phyloP scores from a whole-genome alignment of 176 grass and related monocot genomes.

The Triticum timopheevii region DNA sequence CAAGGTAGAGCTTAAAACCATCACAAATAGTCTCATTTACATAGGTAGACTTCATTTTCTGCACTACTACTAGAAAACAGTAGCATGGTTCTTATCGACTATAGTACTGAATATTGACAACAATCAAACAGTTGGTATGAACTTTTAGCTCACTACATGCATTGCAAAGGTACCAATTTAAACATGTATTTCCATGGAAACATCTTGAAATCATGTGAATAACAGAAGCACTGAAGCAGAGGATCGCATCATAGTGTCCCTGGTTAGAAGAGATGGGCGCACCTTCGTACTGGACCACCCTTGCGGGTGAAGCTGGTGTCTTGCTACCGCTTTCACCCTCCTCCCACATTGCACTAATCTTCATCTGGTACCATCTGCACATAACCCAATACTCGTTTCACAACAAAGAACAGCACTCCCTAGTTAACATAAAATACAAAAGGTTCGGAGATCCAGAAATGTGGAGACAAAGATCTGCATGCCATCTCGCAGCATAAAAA shows the following conservation, averaged over 20 bases:
- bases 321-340: constrained; percentile 34
- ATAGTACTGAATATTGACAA: not conserved
- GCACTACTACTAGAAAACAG: not conserved
- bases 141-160: not conserved
- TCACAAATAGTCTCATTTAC: not conserved
- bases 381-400: constrained; percentile 19
- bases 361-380: constrained; percentile 95
- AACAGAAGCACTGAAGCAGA: not conserved
- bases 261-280: not conserved
- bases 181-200: constrained; percentile 3
- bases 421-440: not conserved
- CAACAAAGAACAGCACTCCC: not conserved
- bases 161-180: not conserved
- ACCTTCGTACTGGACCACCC: constrained; percentile 98
- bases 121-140: not conserved
- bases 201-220: constrained; percentile 11
- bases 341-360: constrained; percentile 87
- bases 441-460: not conserved
- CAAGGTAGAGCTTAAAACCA: not conserved
- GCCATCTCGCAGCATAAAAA: not conserved
- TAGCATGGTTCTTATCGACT: not conserved
- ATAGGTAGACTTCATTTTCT: constrained; percentile 11
- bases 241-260: not conserved
- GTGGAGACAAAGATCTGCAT: not conserved
- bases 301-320: constrained; percentile 66